A percentile compares a stretch with the other conserved stretches of the same genome.
These are phyloP conservation scores for Myriosclerotinia curreyana DNA, from an alignment of 2,329 filamentous ascomycete species.

Conservation along the genomic window DNA sequence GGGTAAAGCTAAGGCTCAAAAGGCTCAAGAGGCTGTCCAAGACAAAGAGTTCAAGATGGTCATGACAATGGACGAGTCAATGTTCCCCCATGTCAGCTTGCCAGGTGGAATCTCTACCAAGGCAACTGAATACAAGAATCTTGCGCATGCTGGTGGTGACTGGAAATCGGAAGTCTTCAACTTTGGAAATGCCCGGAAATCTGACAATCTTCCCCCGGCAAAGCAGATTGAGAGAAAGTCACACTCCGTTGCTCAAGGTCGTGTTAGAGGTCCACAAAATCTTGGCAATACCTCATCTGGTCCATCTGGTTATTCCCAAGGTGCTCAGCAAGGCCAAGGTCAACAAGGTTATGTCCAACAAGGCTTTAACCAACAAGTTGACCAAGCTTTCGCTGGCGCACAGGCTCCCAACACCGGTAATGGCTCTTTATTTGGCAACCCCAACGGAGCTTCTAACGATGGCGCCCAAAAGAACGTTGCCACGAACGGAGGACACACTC, in stretches of 20 bases:
- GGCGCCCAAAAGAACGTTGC: slow-evolving; percentile 9
- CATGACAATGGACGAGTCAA: slow-evolving; percentile 83
- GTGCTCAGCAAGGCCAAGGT: neutral
- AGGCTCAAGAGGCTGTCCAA: slow-evolving; percentile 65
- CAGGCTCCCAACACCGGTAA: neutral
- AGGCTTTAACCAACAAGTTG: slow-evolving; percentile 16
- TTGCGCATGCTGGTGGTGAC: slow-evolving; percentile 81
- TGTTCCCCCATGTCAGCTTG: slow-evolving; percentile 84
- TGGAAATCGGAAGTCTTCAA: slow-evolving; percentile 96
- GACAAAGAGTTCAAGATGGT: slow-evolving; percentile 78
- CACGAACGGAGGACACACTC: slow-evolving; percentile 17
- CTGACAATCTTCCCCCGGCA: slow-evolving; percentile 63
- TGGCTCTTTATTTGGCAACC: neutral
- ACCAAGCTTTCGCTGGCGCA: slow-evolving; percentile 4
- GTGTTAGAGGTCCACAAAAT: slow-evolving; percentile 34
- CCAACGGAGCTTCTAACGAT: slow-evolving; percentile 17
- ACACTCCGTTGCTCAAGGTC: slow-evolving; percentile 32
- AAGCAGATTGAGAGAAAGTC: slow-evolving; percentile 54
- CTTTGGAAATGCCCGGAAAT: slow-evolving; percentile 74
- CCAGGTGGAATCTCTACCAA: slow-evolving; percentile 88
- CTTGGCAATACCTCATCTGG: slow-evolving; percentile 26
- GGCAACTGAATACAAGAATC: slow-evolving; percentile 88
- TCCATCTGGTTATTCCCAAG: slow-evolving; percentile 14
- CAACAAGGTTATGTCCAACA: neutral
- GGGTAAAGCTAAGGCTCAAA: slow-evolving; percentile 76